Evolutionary conservation across 768 basidiomycete genomes (phyloP), one percentile per base, ranked within the genome.

Genomic region (Kwoniella heveanensis): DNA sequence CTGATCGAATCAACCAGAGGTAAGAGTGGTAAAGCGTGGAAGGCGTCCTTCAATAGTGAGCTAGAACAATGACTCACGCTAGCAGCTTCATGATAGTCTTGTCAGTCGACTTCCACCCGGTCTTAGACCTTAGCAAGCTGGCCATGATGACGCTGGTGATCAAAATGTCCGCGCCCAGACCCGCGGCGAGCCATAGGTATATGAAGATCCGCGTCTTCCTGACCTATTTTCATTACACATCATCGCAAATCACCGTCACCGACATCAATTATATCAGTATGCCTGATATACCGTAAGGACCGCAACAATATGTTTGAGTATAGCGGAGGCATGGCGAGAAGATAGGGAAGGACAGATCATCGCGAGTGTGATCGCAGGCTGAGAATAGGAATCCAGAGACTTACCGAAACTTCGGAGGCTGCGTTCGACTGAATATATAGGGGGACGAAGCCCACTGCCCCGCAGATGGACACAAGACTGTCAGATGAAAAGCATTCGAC

Each of bases 121-220:
- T 56, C 39, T 47, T 63, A 5, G 62, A 63, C 30, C 30, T 49
- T 6, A 47, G 5, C 25, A 63, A 39, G 15, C 54, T 51, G 30
- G 24, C 29, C 46, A 63, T 50, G 62, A 63, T 63, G 8, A 44
- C 46, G 2, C 19, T 44, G 9, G 60, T 62, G 30, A 62, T 62
- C 1, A 62, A 7, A 5, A 55, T 46, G 29, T 62, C 60, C 2
- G 60, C 54, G 17, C 27, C 52, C 27, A 60, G 17, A 1, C 32
- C 59, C 2, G 32, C 51, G 30, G 44, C 37, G 12, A 60, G 50
- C 49, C 59, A 52, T 2, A 30, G 44, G 17, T 39, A 60, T 9
- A 54, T 27, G 52, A 29, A 30, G 29, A 30, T 24, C 9, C 19
- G 6, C 15, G 10, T 29, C 26, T 22, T 15, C 5, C 5, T 9